Percentiles rank a stretch among this genome's conserved stretches.
phyloP scores from a whole-genome alignment of 768 basidiomycete genomes.

The Lactifluus echinatus region DNA sequence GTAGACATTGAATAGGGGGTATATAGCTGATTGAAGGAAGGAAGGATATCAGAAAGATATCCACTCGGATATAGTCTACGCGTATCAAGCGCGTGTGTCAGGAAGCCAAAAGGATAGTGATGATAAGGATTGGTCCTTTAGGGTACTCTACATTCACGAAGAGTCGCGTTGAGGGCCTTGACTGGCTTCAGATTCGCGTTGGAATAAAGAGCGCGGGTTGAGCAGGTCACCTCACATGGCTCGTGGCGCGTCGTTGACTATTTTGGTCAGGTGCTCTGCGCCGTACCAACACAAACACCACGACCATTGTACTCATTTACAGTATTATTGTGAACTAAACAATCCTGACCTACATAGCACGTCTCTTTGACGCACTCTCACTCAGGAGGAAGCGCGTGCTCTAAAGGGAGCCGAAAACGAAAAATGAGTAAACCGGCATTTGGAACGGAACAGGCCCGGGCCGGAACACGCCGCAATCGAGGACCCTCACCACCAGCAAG shows the following conservation, averaged over 20 bases:
- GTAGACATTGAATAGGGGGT: constrained; percentile 25
- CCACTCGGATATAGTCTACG: neutral
- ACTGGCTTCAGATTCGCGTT: neutral
- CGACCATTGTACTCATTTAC: neutral
- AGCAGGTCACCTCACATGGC: constrained; percentile 5
- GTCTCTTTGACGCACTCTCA: too few relatives aligned
- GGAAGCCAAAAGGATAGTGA: neutral
- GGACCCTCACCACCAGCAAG: too few relatives aligned
- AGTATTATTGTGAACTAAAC: neutral
- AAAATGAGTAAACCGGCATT: neutral
- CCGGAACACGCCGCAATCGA: neutral
- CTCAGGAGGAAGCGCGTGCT: too few relatives aligned
- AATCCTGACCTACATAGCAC: too few relatives aligned
- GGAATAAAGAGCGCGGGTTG: neutral
- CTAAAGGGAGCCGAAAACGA: too few relatives aligned
- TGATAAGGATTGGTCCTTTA: neutral
- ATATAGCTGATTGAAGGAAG: neutral
- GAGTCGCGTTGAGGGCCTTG: neutral
- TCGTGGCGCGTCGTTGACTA: neutral
- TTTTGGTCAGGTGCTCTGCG: neutral
- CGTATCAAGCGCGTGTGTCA: neutral
- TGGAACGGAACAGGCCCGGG: neutral
- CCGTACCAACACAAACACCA: neutral
- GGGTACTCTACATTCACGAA: constrained; percentile 8
- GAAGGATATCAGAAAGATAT: neutral